phyloP scores from a whole-genome alignment of 2,329 filamentous ascomycete species.

The Phoma herbarum region DNA sequence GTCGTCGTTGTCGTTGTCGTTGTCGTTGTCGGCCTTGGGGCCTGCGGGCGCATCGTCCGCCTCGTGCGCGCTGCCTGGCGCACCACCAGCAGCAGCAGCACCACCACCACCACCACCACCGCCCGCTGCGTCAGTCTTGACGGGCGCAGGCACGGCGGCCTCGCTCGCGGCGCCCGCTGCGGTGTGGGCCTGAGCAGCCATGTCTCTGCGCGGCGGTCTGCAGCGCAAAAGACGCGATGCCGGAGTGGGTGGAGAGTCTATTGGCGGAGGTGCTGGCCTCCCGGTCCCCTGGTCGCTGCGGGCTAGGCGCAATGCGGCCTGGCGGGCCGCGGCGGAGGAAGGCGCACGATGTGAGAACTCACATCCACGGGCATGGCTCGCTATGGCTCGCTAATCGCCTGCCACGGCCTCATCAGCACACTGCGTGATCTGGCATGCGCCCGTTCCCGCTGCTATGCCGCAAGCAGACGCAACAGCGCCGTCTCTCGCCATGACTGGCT shows the following conservation, averaged over 20 bases:
- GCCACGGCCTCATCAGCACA: constrained; percentile 1
- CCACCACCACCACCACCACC: background rate
- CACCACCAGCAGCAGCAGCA: too few species aligned
- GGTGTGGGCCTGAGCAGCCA: constrained; percentile 31
- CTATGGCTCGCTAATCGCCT: constrained; percentile 20
- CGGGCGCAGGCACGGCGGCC: background rate
- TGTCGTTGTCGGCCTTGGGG: constrained; percentile 25
- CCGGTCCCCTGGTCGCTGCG: too few species aligned
- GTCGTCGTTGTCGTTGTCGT: constrained; percentile 26
- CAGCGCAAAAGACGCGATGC: constrained; percentile 10
- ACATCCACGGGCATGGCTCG: too few species aligned
- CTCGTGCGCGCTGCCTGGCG: too few species aligned
- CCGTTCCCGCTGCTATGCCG: constrained; percentile 1
- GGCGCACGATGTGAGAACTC: too few species aligned
- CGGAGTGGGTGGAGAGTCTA: background rate
- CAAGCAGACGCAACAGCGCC: background rate
- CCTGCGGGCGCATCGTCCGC: constrained; percentile 15
- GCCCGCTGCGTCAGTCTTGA: background rate
- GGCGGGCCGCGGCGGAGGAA: background rate
- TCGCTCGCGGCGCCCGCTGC: constrained; percentile 35
- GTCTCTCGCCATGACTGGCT: background rate
- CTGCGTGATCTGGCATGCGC: constrained; percentile 18
- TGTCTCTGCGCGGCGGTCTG: constrained; percentile 4
- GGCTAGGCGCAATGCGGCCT: too few species aligned
- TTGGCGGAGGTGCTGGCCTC: too few species aligned